These are phyloP conservation scores for Corniculantispora saksenae DNA, from an alignment of 2,329 filamentous ascomycete species.

Conservation along the genomic window DNA sequence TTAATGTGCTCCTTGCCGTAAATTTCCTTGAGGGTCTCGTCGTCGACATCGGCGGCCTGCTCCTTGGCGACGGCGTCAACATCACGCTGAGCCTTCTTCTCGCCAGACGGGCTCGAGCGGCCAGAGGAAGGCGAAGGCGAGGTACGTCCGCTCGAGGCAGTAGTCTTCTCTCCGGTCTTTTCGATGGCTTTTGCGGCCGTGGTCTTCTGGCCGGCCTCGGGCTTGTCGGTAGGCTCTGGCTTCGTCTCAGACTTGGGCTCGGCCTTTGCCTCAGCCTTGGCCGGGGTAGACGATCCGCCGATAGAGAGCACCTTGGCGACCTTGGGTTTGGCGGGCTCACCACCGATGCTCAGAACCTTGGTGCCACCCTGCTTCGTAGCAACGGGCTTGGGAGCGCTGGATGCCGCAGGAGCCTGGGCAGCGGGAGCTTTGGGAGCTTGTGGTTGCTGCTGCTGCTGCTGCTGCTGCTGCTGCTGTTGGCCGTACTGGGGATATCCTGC, in stretches of 20 bases:
- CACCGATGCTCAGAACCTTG: slow-evolving; percentile 78
- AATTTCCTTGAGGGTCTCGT: slow-evolving; percentile 82
- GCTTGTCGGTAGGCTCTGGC: slow-evolving; percentile 48
- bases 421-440: slow-evolving; percentile 45
- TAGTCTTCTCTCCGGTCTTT: slow-evolving; percentile 73
- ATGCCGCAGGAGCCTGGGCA: slow-evolving; percentile 44
- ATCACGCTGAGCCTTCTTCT: slow-evolving; percentile 60
- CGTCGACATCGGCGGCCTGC: slow-evolving; percentile 71
- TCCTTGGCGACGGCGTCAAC: slow-evolving; percentile 84
- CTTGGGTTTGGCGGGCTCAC: slow-evolving; percentile 54
- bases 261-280: slow-evolving; percentile 44
- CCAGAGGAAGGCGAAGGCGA: slow-evolving; percentile 84
- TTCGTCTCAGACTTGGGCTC: slow-evolving; percentile 53
- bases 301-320: slow-evolving; percentile 47
- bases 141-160: slow-evolving; percentile 62
- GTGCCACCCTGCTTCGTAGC: slow-evolving; percentile 59
- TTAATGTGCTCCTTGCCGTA: slow-evolving; percentile 94
- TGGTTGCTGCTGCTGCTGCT: slow-evolving; percentile 45
- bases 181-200: slow-evolving; percentile 86
- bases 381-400: slow-evolving; percentile 58
- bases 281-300: slow-evolving; percentile 34
- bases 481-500: slow-evolving; percentile 56
- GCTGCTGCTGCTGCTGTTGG: slow-evolving; percentile 46
- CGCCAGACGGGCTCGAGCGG: slow-evolving; percentile 71
- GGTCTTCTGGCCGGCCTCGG: slow-evolving; percentile 80